A percentile compares a stretch with the other conserved stretches of the same genome.
phyloP scores from a whole-genome alignment of 106 monocot genomes.

The Narthecium ossifragum region DNA sequence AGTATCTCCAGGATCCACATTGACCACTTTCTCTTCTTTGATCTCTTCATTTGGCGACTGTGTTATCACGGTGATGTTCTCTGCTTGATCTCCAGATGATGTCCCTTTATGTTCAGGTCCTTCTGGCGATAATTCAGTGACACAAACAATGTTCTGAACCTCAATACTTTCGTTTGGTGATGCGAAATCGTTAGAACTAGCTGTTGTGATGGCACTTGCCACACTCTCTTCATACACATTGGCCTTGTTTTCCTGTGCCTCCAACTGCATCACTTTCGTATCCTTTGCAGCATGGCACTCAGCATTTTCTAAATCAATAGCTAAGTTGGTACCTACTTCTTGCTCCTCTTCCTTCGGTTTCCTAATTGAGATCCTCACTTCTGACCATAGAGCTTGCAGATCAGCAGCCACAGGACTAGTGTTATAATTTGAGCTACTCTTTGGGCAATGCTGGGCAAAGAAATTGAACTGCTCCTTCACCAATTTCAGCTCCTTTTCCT shows the following conservation, averaged over 20 bases:
- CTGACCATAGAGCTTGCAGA: conserved; percentile 9
- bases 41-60: conserved; percentile 16
- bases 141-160: neutral
- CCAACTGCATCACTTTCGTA: conserved; percentile 10
- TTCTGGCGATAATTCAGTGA: conserved; percentile 7
- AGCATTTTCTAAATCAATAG: neutral
- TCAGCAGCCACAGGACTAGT: no score
- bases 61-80: neutral
- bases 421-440: conserved; percentile 8
- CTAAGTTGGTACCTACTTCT: neutral
- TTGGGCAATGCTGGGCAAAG: conserved; percentile 19
- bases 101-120: conserved; percentile 3
- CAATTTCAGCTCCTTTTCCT: conserved; percentile 42
- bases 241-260: conserved; percentile 5
- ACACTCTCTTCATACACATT: neutral
- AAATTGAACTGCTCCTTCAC: conserved; percentile 33
- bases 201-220: conserved; percentile 4
- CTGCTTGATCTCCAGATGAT: neutral
- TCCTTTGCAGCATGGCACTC: neutral
- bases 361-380: conserved; percentile 10
- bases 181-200: neutral
- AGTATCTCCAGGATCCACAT: conserved; percentile 24
- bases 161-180: neutral
- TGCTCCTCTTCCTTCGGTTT: conserved; percentile 13
- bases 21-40: conserved; percentile 60